phyloP scores from a whole-genome alignment of 139 green algal genomes.

The Ettlia oleoabundans region DNA sequence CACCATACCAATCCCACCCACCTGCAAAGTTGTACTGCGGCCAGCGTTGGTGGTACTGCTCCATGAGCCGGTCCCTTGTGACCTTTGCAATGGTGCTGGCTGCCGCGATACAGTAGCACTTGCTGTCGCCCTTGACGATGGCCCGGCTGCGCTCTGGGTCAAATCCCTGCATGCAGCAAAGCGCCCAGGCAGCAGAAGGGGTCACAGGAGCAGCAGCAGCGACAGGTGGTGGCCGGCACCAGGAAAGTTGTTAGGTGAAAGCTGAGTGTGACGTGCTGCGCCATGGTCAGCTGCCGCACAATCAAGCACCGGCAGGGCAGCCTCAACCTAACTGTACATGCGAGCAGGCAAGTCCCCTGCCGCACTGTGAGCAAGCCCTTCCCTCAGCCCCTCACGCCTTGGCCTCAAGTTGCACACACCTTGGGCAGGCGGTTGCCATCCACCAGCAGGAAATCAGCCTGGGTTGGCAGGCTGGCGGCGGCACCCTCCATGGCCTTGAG shows the following conservation, averaged over 20 bases:
- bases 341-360: not conserved
- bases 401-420: too few relatives aligned
- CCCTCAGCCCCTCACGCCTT: not conserved
- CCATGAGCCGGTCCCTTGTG: constrained; percentile 90
- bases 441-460: constrained; percentile 71
- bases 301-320: too few relatives aligned
- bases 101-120: constrained; percentile 81
- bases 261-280: too few relatives aligned
- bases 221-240: too few relatives aligned
- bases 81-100: constrained; percentile 94
- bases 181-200: not conserved
- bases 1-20: constrained; percentile 13
- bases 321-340: not conserved
- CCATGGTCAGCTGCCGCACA: too few relatives aligned
- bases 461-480: constrained; percentile 46
- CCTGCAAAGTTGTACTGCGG: constrained; percentile 78
- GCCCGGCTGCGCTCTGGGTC: constrained; percentile 40
- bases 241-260: not conserved
- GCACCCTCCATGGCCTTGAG: constrained; percentile 78
- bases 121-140: constrained; percentile 86
- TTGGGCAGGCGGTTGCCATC: constrained; percentile 79
- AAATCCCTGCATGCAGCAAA: constrained; percentile 44
- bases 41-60: constrained; percentile 69
- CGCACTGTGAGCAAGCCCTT: not conserved
- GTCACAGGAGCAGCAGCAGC: not conserved